Evolutionary conservation across 1,284 basidiomycete species (phyloP), one percentile per base, ranked within the genome.

Genomic region (Apiotrichum veenhuisii): DNA sequence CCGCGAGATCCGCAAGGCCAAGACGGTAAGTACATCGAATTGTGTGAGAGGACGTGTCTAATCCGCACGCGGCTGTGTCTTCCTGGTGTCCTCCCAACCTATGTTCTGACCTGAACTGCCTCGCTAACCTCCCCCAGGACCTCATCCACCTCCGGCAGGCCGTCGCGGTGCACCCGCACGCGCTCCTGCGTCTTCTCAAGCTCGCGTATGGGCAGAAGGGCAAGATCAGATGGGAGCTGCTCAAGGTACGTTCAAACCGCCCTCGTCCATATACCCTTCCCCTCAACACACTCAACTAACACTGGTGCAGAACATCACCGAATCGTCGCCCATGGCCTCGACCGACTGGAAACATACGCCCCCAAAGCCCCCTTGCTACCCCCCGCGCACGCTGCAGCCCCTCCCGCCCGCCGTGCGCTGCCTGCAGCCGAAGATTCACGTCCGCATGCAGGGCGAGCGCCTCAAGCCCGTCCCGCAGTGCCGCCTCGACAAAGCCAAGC

Each of bases 151-250:
- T 75, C 1, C 61, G 65, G 8, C 67, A 68, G 12, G 73, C 73
- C 0, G 69, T 70, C 4, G 68, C 68, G 8, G 67, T 62, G 52
- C 69, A 74, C 49, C 69, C 70, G 0, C 72, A 75, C 58, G 71
- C 71, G 1, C 52, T 74, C 18, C 20, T 20, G 22, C 58, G 73
- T 18, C 51, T 74, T 14, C 42, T 48, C n/a, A 14, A 22, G 33
- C 33, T 22, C 20, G 46, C 46, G 7, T 48, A 48, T 15, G 46
- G 33, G 3, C 46, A 48, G 22, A 2, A 22, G 33, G 46, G 46
- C n/a, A 48, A 36, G 34, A 36, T 48, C 20, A 33, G 46, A 12
- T 48, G 46, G 46, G 22, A 48, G 46, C 33, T 66, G 26, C 54
- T 74, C 41, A 59, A 61, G 38, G 70, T 71, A 42, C 43, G 59